Conservation (phyloP, 108 stramenopile species). For the Nitzschia sp. region DNA sequence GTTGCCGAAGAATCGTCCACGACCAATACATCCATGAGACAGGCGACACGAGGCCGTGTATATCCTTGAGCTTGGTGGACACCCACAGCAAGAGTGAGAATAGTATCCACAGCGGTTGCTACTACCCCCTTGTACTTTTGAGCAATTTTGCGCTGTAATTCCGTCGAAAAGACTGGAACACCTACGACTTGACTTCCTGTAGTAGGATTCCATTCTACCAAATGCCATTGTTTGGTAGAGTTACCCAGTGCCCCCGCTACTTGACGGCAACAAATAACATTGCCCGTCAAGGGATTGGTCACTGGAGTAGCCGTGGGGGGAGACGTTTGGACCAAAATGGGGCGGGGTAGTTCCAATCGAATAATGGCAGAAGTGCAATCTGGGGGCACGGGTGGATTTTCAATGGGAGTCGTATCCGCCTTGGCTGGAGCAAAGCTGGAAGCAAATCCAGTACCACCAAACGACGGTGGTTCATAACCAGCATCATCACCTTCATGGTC, state of each 20-base stretch:
- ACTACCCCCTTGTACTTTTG: slow-evolving; percentile 35
- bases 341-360: slow-evolving; percentile 3
- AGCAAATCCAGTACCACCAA: slow-evolving; percentile 2
- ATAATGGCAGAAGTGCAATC: not conserved
- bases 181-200: slow-evolving; percentile 54
- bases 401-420: slow-evolving; percentile 37
- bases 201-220: slow-evolving; percentile 43
- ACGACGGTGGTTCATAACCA: slow-evolving; percentile 17
- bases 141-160: slow-evolving; percentile 56
- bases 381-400: slow-evolving; percentile 32
- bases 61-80: slow-evolving; percentile 53
- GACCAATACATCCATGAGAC: slow-evolving; percentile 43
- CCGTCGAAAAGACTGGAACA: slow-evolving; percentile 47
- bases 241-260: not conserved
- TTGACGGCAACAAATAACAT: slow-evolving; percentile 55
- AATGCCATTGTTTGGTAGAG: slow-evolving; percentile 14
- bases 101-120: slow-evolving; percentile 47
- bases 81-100: slow-evolving; percentile 63
- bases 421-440: not conserved
- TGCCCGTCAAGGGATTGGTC: slow-evolving; percentile 72
- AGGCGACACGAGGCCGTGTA: slow-evolving; percentile 66
- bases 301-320: slow-evolving; percentile 36
- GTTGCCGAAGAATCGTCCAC: slow-evolving; percentile 19
- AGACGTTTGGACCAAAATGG: slow-evolving; percentile 8
- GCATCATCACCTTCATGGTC: not conserved